A percentile compares a stretch with the other conserved stretches of the same genome.
Evolutionary conservation across 2,329 filamentous ascomycete species (phyloP).

Genomic region (Colletotrichum viniferum): DNA sequence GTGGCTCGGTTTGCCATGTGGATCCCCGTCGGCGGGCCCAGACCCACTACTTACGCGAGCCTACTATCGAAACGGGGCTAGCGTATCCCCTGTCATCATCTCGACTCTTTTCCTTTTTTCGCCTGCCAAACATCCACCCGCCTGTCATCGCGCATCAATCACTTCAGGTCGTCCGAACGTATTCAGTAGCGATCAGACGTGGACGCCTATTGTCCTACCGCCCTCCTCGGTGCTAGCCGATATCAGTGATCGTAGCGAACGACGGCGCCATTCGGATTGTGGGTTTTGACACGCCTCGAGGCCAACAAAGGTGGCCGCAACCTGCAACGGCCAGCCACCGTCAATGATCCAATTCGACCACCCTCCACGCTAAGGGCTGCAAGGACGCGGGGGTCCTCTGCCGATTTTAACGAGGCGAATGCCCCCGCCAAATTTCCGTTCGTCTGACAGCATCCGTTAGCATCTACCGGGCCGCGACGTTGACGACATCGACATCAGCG

Average conservation of each 20-base stretch:
- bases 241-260: neutral
- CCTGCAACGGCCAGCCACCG: conserved; percentile 3
- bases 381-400: neutral
- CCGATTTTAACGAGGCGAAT: neutral
- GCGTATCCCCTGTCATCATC: neutral
- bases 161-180: neutral
- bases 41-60: neutral
- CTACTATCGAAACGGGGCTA: neutral
- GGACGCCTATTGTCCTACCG: neutral
- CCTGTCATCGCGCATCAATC: neutral
- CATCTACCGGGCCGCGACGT: neutral
- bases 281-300: neutral
- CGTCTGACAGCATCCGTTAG: neutral
- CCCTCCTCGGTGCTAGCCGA: neutral
- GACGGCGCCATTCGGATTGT: neutral
- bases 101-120: neutral
- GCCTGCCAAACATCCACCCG: neutral
- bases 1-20: neutral
- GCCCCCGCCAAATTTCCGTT: neutral
- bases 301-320: neutral
- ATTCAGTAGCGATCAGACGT: neutral
- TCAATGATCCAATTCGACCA: neutral
- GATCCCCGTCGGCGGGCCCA: neutral
- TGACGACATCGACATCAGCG: neutral
- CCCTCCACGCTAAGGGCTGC: neutral